Conservation (phyloP, 495 filamentous ascomycete genomes). For the Cercophora samala region DNA sequence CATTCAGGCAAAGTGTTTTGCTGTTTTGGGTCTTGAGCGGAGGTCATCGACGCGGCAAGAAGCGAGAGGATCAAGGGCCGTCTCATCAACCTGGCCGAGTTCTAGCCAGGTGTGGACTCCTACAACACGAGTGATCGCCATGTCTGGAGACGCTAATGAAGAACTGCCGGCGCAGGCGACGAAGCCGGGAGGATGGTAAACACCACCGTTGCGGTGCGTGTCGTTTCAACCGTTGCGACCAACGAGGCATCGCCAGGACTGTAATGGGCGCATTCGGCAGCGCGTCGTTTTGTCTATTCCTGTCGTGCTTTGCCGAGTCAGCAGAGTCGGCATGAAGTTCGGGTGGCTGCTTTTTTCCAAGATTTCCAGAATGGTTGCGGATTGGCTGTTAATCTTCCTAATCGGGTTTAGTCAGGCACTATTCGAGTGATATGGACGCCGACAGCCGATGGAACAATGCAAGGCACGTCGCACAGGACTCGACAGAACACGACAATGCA, state of each 20-base stretch:
- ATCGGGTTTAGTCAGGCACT: constrained; percentile 14
- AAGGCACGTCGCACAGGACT: constrained; percentile 2
- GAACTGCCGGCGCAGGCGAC: background rate
- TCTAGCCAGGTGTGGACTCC: background rate
- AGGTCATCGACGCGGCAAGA: background rate
- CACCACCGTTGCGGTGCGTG: background rate
- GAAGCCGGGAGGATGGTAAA: background rate
- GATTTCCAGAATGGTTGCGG: background rate
- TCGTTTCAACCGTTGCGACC: background rate
- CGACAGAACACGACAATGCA: background rate
- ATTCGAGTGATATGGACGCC: background rate
- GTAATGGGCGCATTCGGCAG: no score
- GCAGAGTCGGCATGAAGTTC: background rate
- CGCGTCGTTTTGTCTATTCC: background rate
- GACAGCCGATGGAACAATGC: constrained; percentile 8
- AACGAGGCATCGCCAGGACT: background rate
- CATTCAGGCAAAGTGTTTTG: background rate
- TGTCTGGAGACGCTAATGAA: background rate
- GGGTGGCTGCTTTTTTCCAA: background rate
- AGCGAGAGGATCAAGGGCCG: background rate
- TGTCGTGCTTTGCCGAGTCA: background rate
- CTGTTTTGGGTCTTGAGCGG: background rate
- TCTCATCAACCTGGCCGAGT: background rate
- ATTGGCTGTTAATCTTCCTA: background rate
- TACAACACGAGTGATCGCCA: background rate